Evolutionary conservation across 805 yeast species (phyloP), one percentile per base, ranked within the genome.

Genomic region (Cyberlindnera americana): DNA sequence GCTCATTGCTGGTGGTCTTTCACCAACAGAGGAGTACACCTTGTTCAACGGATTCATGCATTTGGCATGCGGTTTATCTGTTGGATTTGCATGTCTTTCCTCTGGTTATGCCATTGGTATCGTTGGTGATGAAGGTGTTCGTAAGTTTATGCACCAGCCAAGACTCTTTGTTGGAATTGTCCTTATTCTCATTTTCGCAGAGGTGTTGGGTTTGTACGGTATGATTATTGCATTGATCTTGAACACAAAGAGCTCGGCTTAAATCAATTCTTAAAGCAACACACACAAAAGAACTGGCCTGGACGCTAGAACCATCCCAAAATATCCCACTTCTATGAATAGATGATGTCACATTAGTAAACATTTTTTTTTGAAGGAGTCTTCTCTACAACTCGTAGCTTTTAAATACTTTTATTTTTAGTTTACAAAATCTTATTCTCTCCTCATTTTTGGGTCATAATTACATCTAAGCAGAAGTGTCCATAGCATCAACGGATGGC

Each of bases 21-120:
- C 82, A 19, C 97, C 97, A 26, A 64, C 77, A 28, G 78, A 79
- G 48, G 75, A 80, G 35, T 90, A 93, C 65, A 81, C 96, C 4
- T 67, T 93, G 41, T 93, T 87, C 68, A 85, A 87, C 59, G 99
- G 99, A n/a, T 89, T 89, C 63, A 88, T 93, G 95, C 99, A 93
- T 66, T 70, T 93, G 62, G 90, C 95, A 38, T 89, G 97, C 65
- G 99, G 99, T 2, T 67, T 91, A 44, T 78, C 95, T 26, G 99
- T 93, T 31, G 99, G 99, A 2, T 88, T 93, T 58, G 89, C 98
- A 4, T 90, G 98, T 62, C 72, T 93, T 59, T 90, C 98, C 29
- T 85, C 95, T 44, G 99, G 99, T 32, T 93, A 90, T 65, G 93
- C 99, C 43, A 87, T 87, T 67, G 96, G 96, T 36, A 82, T 87